Evolutionary conservation across 1,284 basidiomycete species (phyloP).

Genomic region (Ceratobasidium sp.): DNA sequence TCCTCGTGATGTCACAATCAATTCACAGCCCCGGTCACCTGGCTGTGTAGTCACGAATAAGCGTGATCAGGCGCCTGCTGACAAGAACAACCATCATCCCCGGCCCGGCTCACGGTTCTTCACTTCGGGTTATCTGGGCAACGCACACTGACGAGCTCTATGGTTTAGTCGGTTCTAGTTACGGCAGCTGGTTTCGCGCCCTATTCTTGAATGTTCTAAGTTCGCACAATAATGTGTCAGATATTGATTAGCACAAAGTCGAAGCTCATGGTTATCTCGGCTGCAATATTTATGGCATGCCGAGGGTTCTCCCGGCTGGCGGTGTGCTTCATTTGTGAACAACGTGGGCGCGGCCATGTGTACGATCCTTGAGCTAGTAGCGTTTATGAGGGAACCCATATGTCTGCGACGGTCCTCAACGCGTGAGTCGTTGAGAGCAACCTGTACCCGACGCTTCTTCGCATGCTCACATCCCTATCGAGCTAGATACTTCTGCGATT

Average conservation of each 20-base stretch:
- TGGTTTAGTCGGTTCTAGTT: too few species aligned
- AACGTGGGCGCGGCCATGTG: background rate
- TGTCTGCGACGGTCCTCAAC: conserved; percentile 11
- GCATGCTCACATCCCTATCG: background rate
- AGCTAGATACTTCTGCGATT: background rate
- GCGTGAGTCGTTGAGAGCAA: background rate
- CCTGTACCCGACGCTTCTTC: conserved; percentile 1
- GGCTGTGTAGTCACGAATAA: too few species aligned
- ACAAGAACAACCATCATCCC: background rate
- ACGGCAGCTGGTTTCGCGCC: too few species aligned
- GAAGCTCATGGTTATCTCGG: background rate
- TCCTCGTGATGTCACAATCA: too few species aligned
- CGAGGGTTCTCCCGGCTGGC: conserved; percentile 3
- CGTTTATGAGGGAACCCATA: background rate
- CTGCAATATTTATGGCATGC: conserved; percentile 10
- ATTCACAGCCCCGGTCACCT: too few species aligned
- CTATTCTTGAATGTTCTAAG: too few species aligned
- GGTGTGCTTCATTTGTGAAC: background rate
- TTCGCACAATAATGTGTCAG: background rate
- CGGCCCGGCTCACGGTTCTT: background rate
- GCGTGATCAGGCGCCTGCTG: background rate
- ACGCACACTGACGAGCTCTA: background rate
- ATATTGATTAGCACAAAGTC: background rate
- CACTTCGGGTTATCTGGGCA: background rate
- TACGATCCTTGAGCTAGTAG: background rate